Percentiles rank a stretch among this genome's conserved stretches.
These are phyloP conservation scores for Crithidia brevicula DNA, from an alignment of 208 protist species.

Conservation along the genomic window DNA sequence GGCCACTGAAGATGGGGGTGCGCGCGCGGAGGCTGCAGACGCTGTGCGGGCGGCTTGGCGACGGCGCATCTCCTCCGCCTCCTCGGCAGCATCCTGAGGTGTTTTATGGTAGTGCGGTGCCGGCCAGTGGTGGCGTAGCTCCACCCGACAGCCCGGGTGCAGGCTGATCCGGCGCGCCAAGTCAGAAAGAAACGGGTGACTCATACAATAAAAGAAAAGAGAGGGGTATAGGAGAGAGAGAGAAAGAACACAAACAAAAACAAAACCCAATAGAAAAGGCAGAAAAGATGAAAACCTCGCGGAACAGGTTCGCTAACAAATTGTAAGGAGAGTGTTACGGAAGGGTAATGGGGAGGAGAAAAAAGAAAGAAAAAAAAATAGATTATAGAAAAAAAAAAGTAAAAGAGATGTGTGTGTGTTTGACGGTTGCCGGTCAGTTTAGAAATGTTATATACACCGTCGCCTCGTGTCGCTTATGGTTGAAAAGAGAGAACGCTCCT, in stretches of 20 bases:
- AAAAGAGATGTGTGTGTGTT: constrained; percentile 12
- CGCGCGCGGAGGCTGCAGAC: background rate
- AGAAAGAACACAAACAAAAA: constrained; percentile 1
- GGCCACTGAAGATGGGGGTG: background rate
- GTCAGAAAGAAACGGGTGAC: constrained; percentile 23
- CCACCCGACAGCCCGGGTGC: constrained; percentile 43
- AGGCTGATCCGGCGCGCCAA: constrained; percentile 36
- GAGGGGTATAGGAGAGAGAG: background rate
- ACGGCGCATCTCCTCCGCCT: background rate
- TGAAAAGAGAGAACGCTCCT: no score
- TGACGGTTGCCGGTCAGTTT: no score
- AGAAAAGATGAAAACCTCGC: background rate
- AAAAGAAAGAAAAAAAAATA: background rate
- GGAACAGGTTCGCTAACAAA: no score
- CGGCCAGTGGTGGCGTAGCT: constrained; percentile 55
- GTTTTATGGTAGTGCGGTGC: constrained; percentile 46
- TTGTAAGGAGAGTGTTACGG: no score
- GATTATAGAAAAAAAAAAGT: background rate
- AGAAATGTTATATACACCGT: no score
- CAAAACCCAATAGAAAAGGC: background rate
- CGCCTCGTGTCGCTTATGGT: no score
- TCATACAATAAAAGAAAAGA: background rate
- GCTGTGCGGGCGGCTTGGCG: constrained; percentile 2
- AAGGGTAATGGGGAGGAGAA: background rate
- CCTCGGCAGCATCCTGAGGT: constrained; percentile 18